phyloP scores from a whole-genome alignment of 2,329 filamentous ascomycete genomes.

The Colletotrichum spaethianum region DNA sequence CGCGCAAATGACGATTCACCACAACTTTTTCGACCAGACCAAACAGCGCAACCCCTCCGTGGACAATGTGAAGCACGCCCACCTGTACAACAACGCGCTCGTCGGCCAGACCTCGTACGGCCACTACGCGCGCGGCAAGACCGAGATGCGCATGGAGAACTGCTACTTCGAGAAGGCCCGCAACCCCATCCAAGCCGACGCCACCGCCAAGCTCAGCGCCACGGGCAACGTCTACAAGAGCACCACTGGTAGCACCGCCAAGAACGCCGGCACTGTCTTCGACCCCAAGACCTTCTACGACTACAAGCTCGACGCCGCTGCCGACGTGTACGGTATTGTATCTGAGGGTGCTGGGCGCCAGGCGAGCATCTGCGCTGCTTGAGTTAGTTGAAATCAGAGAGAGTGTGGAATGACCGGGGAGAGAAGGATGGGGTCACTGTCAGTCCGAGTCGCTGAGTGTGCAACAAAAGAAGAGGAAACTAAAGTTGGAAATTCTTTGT shows the following conservation, averaged over 20 bases:
- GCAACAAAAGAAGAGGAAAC: not conserved
- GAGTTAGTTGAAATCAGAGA: not conserved
- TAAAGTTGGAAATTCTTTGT: constrained; percentile 19
- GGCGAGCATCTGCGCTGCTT: constrained; percentile 43
- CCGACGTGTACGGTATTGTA: constrained; percentile 45
- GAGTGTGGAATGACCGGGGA: too few species aligned
- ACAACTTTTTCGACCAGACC: constrained; percentile 46
- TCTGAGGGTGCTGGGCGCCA: constrained; percentile 43
- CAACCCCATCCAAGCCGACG: constrained; percentile 43
- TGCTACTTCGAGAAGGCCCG: constrained; percentile 45
- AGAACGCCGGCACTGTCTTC: constrained; percentile 38
- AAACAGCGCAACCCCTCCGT: constrained; percentile 46
- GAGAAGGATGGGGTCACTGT: not conserved
- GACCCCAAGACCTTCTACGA: constrained; percentile 38
- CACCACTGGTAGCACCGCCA: constrained; percentile 31
- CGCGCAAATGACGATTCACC: constrained; percentile 45
- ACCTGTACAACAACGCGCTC: constrained; percentile 49
- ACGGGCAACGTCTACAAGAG: constrained; percentile 41
- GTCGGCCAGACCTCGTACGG: constrained; percentile 45
- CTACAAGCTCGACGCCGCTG: constrained; percentile 41
- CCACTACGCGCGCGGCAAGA: constrained; percentile 46
- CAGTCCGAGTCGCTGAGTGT: not conserved
- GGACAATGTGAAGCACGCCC: constrained; percentile 46
- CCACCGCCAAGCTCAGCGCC: constrained; percentile 35
- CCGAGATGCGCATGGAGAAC: constrained; percentile 47